These are phyloP conservation scores for Hanseniaspora uvarum DNA, from an alignment of 1,139 yeast genomes.

Conservation along the genomic window DNA sequence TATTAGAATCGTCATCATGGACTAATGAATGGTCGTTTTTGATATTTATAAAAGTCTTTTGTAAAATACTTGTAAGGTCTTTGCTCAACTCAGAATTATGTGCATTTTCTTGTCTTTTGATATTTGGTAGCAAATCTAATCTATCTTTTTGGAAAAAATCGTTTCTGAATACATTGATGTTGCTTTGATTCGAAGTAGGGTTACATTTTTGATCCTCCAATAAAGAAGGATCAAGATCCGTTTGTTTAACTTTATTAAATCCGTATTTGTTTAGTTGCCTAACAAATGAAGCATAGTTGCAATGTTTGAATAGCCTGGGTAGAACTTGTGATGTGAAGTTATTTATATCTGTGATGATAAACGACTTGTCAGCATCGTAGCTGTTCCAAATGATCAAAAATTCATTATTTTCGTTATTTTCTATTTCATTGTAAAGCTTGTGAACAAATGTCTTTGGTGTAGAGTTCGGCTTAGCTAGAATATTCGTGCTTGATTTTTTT, in stretches of 20 bases:
- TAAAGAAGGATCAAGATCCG: neutral
- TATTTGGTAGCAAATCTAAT: conserved; percentile 60
- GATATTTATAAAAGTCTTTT: conserved; percentile 23
- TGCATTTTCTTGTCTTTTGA: conserved; percentile 46
- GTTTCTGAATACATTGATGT: conserved; percentile 91
- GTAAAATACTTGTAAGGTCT: neutral
- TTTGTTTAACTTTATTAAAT: conserved; percentile 72
- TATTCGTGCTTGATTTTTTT: neutral
- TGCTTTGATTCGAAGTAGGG: conserved; percentile 56
- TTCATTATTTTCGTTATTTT: conserved; percentile 79
- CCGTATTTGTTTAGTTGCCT: conserved; percentile 96
- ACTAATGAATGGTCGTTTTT: conserved; percentile 19
- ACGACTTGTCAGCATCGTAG: conserved; percentile 57
- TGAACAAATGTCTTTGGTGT: conserved; percentile 45
- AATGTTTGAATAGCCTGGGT: conserved; percentile 88
- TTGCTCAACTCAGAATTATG: conserved; percentile 2
- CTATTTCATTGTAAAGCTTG: conserved; percentile 72
- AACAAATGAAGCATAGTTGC: conserved; percentile 88
- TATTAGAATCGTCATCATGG: neutral
- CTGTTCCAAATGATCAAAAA: conserved; percentile 4
- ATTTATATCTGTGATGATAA: conserved; percentile 79
- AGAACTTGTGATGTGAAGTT: conserved; percentile 74
- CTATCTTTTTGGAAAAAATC: conserved; percentile 73
- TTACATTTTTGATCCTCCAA: conserved; percentile 39
- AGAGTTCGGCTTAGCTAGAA: neutral